Percentiles rank a stretch among this genome's conserved stretches.
Conservation (phyloP, 2,329 filamentous ascomycete species). For the Dactylellina sp. region DNA sequence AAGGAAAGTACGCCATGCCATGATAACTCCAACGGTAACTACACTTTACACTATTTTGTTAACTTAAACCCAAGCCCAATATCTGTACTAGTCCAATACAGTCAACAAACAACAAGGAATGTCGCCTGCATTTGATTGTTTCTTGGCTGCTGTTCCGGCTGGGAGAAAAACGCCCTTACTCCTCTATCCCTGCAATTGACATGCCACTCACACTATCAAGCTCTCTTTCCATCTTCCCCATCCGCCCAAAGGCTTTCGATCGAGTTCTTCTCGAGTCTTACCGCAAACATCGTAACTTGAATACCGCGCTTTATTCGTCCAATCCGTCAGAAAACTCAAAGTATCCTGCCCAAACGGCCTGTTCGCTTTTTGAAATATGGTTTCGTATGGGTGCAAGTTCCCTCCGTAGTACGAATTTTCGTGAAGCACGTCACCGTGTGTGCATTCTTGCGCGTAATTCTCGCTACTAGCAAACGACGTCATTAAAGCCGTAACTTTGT, state of each 20-base stretch:
- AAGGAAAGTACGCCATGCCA: no score
- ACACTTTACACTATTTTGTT: no score
- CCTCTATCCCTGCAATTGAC: no score
- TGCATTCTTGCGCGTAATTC: background rate
- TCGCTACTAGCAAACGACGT: conserved; percentile 58
- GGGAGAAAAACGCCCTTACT: no score
- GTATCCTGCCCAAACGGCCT: background rate
- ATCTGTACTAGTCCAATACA: no score
- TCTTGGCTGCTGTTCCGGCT: no score
- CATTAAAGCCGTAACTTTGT: conserved; percentile 63
- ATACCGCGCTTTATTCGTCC: conserved; percentile 6
- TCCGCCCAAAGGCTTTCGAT: conserved; percentile 5
- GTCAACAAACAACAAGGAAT: no score
- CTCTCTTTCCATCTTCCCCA: conserved; percentile 29
- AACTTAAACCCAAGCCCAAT: no score
- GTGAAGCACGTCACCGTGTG: conserved; percentile 3
- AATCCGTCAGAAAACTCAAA: conserved; percentile 10
- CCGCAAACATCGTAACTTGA: conserved; percentile 13
- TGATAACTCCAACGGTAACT: no score
- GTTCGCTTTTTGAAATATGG: conserved; percentile 37
- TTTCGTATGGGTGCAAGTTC: conserved; percentile 25
- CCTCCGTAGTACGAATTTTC: conserved; percentile 10
- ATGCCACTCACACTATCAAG: background rate
- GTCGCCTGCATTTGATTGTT: no score
- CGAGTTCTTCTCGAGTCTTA: background rate